A percentile compares a stretch with the other conserved stretches of the same genome.
Evolutionary conservation across 1,284 basidiomycete species (phyloP).

Genomic region (Marasmius oreades): DNA sequence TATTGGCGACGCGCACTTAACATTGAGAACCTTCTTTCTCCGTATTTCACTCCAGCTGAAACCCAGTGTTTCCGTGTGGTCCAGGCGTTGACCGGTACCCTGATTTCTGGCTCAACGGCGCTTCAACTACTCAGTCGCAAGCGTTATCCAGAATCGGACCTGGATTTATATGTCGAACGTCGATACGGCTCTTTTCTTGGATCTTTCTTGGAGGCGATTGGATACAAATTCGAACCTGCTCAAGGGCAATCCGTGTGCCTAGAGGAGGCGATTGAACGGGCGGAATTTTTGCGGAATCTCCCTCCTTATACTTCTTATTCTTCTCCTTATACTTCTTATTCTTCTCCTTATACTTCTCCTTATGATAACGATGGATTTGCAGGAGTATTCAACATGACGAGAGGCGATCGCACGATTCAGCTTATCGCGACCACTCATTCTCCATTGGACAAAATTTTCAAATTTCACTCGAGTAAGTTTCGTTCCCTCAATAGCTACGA

Average conservation of each 20-base stretch:
- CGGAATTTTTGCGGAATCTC: too few relatives aligned
- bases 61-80: too few relatives aligned
- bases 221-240: conserved; percentile 17
- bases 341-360: too few relatives aligned
- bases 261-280: neutral
- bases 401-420: conserved; percentile 11
- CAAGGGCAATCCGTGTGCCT: neutral
- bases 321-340: too few relatives aligned
- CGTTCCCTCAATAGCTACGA: neutral
- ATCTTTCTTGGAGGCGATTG: conserved; percentile 13
- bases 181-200: conserved; percentile 11
- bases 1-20: too few relatives aligned
- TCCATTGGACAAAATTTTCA: conserved; percentile 11
- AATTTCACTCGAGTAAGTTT: conserved; percentile 18
- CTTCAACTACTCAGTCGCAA: too few relatives aligned
- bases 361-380: conserved; percentile 9
- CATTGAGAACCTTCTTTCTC: conserved; percentile 14
- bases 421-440: conserved; percentile 10
- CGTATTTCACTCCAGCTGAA: too few relatives aligned
- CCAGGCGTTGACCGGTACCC: too few relatives aligned
- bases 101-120: too few relatives aligned
- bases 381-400: conserved; percentile 11
- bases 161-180: too few relatives aligned
- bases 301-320: too few relatives aligned
- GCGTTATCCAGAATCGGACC: neutral